Conservation (phyloP, 1,284 basidiomycete genomes). For the Cystobasidium pallidum region DNA sequence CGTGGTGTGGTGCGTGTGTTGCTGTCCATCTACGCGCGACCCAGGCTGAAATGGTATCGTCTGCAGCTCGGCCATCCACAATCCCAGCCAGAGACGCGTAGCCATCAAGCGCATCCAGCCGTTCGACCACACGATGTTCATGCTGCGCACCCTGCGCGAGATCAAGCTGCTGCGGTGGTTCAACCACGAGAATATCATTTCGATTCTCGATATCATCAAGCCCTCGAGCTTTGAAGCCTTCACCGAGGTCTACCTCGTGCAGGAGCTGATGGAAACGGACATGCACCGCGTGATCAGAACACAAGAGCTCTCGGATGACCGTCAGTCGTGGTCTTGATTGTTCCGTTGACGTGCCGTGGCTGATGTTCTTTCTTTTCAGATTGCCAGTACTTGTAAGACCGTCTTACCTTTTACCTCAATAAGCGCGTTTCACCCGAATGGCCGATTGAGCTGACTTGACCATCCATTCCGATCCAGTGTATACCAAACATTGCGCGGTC, state of each 20-base stretch:
- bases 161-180: conserved; percentile 90
- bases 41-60: not conserved
- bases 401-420: conserved; percentile 53
- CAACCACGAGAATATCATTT: conserved; percentile 94
- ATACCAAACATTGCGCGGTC: conserved; percentile 83
- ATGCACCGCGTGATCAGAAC: conserved; percentile 84
- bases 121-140: conserved; percentile 64
- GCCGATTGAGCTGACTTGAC: conserved; percentile 49
- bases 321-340: too few species aligned
- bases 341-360: too few species aligned
- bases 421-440: conserved; percentile 49
- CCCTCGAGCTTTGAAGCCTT: conserved; percentile 85
- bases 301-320: conserved; percentile 82
- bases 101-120: conserved; percentile 69
- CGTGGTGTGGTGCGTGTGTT: conserved; percentile 68
- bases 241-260: conserved; percentile 86
- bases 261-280: conserved; percentile 57
- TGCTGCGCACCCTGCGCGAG: conserved; percentile 79
- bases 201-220: conserved; percentile 91
- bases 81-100: conserved; percentile 50
- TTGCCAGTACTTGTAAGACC: conserved; percentile 55
- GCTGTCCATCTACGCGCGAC: not conserved
- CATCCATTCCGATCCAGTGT: conserved; percentile 62
- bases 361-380: conserved; percentile 9
- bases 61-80: conserved; percentile 49